Percentiles rank a stretch among this genome's conserved stretches.
Evolutionary conservation across 2,329 filamentous ascomycete genomes (phyloP).

Genomic region (Botrytis porri): DNA sequence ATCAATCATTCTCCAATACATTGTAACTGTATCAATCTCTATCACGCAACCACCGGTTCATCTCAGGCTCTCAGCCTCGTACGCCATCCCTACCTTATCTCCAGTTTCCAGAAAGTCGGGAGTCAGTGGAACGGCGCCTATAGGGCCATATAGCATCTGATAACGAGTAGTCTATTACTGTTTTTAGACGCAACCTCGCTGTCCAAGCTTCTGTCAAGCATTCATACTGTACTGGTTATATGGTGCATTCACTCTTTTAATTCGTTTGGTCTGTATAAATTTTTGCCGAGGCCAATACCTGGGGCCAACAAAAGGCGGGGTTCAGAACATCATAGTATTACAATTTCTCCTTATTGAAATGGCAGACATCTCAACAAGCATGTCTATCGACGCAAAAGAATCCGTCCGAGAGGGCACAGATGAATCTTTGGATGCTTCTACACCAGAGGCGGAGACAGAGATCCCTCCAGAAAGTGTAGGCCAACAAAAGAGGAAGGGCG

Average conservation of each 20-base stretch:
- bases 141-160: slow-evolving; percentile 17
- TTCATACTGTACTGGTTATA: slow-evolving; percentile 11
- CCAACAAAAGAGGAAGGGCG: slow-evolving; percentile 91
- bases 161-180: slow-evolving; percentile 18
- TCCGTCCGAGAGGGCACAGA: slow-evolving; percentile 57
- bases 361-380: slow-evolving; percentile 42
- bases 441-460: slow-evolving; percentile 53
- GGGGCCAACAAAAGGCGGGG: slow-evolving; percentile 15
- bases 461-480: slow-evolving; percentile 46
- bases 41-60: slow-evolving; percentile 1
- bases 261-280: slow-evolving; percentile 15
- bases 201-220: slow-evolving; percentile 20
- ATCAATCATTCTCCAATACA: slow-evolving; percentile 3
- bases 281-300: slow-evolving; percentile 17
- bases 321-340: not conserved
- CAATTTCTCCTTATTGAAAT: slow-evolving; percentile 13
- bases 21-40: slow-evolving; percentile 10
- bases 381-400: slow-evolving; percentile 64
- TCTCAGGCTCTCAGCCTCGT: slow-evolving; percentile 19
- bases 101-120: not conserved
- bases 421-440: slow-evolving; percentile 54
- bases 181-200: slow-evolving; percentile 14
- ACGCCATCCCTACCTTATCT: slow-evolving; percentile 19
- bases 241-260: slow-evolving; percentile 6
- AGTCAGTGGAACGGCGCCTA: slow-evolving; percentile 16